phyloP scores from a whole-genome alignment of 2,329 filamentous ascomycete species.

The Xylariaceae sp. region DNA sequence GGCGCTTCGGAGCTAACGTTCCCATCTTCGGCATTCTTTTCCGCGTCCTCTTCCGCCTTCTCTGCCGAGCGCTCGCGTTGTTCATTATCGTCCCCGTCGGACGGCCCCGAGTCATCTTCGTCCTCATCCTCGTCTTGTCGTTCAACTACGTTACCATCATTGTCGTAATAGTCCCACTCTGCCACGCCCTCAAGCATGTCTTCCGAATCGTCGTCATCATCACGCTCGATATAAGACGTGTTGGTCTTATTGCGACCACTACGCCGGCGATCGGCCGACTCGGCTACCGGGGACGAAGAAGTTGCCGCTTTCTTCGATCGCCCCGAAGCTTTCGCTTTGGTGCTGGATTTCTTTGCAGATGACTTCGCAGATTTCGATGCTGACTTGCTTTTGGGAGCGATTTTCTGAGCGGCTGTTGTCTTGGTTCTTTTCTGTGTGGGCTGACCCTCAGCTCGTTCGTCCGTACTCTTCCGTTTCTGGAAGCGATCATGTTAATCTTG shows the following conservation, averaged over 20 bases:
- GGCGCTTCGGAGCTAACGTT: slow-evolving; percentile 5
- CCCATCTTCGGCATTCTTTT: slow-evolving; percentile 16
- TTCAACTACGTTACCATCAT: slow-evolving; percentile 25
- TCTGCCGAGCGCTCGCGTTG: slow-evolving; percentile 6
- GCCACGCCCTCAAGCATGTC: slow-evolving; percentile 56
- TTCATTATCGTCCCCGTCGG: slow-evolving; percentile 19
- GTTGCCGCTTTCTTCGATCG: slow-evolving; percentile 21
- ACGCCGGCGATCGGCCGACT: slow-evolving; percentile 42
- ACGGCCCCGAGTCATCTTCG: slow-evolving; percentile 14
- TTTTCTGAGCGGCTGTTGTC: slow-evolving; percentile 22
- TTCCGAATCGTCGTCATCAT: slow-evolving; percentile 50
- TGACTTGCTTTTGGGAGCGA: slow-evolving; percentile 23
- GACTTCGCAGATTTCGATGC: slow-evolving; percentile 26
- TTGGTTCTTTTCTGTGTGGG: slow-evolving; percentile 34
- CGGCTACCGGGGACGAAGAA: slow-evolving; percentile 25
- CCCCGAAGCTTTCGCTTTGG: slow-evolving; percentile 18
- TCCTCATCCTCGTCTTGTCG: slow-evolving; percentile 20
- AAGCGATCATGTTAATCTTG: slow-evolving; percentile 18
- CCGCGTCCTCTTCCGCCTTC: slow-evolving; percentile 12
- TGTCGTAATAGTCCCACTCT: slow-evolving; percentile 47
- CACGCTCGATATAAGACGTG: slow-evolving; percentile 48
- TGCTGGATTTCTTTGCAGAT: slow-evolving; percentile 15
- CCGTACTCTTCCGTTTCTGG: slow-evolving; percentile 50
- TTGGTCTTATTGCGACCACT: slow-evolving; percentile 44
- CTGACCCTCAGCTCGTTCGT: slow-evolving; percentile 41